Conservation (phyloP, 257 asterid species). For the Solanum phureja region DNA sequence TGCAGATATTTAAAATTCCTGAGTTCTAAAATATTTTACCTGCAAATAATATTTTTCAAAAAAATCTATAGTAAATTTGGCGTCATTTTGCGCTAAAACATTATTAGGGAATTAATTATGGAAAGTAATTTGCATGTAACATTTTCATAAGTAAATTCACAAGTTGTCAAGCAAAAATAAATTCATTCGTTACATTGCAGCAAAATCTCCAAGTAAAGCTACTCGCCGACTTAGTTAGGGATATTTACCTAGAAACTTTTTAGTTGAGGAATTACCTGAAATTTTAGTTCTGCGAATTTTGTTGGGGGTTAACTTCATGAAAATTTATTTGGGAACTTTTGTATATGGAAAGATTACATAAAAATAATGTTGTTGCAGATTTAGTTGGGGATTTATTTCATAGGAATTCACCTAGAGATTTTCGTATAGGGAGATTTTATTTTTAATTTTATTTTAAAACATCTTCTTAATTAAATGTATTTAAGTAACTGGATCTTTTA, state of each 20-base stretch:
- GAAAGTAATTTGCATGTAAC: not conserved
- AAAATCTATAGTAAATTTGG: not conserved
- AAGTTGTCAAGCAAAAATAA: too few species aligned
- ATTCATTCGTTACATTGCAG: not conserved
- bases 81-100: not conserved
- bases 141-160: not conserved
- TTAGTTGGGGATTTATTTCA: not conserved
- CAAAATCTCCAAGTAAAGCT: not conserved
- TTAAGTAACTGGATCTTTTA: not conserved
- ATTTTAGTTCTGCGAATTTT: not conserved
- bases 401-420: not conserved
- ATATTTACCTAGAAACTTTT: not conserved
- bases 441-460: too few species aligned
- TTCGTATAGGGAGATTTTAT: not conserved
- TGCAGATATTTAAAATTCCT: too few species aligned
- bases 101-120: not conserved
- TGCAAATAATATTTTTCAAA: not conserved
- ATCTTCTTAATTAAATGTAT: too few species aligned
- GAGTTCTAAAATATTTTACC: too few species aligned
- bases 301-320: not conserved
- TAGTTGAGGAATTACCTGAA: not conserved
- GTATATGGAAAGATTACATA: not conserved
- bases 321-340: not conserved
- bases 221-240: not conserved
- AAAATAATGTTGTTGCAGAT: too few species aligned